Evolutionary conservation across 306 rosid species (phyloP).

Genomic region (Trifolium fragiferum): DNA sequence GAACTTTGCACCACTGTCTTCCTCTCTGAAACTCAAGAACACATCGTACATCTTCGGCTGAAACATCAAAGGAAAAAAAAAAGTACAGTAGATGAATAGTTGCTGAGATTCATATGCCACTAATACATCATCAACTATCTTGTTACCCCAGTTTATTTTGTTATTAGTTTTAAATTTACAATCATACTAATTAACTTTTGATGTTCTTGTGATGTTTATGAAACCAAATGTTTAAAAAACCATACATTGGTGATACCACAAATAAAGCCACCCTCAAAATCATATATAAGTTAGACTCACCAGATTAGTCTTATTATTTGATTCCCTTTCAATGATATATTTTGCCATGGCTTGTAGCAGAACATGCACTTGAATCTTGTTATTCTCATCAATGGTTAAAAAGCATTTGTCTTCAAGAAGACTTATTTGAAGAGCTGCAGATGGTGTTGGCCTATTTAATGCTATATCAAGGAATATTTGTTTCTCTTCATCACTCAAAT

Average conservation of each 20-base stretch:
- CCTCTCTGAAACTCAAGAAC: constrained; percentile 20
- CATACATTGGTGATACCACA: not conserved
- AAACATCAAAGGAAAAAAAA: not conserved
- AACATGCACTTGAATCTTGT: no score
- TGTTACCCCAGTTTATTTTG: not conserved
- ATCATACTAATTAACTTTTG: not conserved
- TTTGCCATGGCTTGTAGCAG: no score
- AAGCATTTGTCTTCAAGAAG: not conserved
- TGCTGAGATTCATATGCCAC: no score
- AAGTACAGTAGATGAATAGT: no score
- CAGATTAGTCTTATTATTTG: not conserved
- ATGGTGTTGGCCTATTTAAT: not conserved
- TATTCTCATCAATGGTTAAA: not conserved
- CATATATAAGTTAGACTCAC: not conserved
- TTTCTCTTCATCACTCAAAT: not conserved
- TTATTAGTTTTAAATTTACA: not conserved
- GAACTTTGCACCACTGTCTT: not conserved
- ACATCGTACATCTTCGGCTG: constrained; percentile 10
- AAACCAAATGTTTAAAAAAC: not conserved
- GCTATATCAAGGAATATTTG: constrained; percentile 27
- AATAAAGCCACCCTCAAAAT: not conserved
- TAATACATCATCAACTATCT: not conserved
- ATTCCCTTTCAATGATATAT: no score
- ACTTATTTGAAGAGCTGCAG: not conserved
- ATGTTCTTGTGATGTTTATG: not conserved